Evolutionary conservation across 345 rosid species (phyloP), one percentile per base, ranked within the genome.

Genomic region (Cochlearia excelsa): DNA sequence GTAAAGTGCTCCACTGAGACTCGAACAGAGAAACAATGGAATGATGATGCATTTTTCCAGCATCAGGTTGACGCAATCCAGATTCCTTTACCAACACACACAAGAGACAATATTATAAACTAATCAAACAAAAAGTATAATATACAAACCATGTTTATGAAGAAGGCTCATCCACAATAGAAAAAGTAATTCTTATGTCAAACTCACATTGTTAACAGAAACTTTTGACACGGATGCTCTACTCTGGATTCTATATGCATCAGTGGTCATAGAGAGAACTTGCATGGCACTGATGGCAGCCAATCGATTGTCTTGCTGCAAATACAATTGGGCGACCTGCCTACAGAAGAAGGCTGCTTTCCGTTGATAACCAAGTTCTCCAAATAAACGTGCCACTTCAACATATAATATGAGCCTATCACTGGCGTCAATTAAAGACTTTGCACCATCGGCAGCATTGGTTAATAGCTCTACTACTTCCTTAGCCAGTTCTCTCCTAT

Each of bases 341-440:
- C 99, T 90, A 38, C 97, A 87, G 56, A 90, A 94, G 79, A 94
- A 90, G 69, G 97, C 99, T 57, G 97, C 95, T 79, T 87, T 94
- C 65, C 96, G 74, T 60, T 87, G 90, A 76, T 90, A 94, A 65
- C 92, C 96, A 74, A 90, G 85, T 53, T 74, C 74, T 59, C 99
- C 99, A 78, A 78, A 94, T 47, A 94, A 78, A 51, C 96, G 97
- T 49, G 99, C 93, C 69, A 94, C 73, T 79, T 94, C 99, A 39
- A 90, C 81, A 77, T 74, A 90, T 70, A 94, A 66, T 78, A 94
- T 69, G 26, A 94, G 95, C 61, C 95, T 81, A 70, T 94, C 97
- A 52, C 83, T 87, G 6, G 86, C 93, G 82, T 94, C 99, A 72
- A 90, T 94, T 75, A 94, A 78, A 52, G 93, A 87, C 74, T 83